A percentile compares a stretch with the other conserved stretches of the same genome.
phyloP scores from a whole-genome alignment of 345 rosid species.

The Xanthoceras sorbifolium region DNA sequence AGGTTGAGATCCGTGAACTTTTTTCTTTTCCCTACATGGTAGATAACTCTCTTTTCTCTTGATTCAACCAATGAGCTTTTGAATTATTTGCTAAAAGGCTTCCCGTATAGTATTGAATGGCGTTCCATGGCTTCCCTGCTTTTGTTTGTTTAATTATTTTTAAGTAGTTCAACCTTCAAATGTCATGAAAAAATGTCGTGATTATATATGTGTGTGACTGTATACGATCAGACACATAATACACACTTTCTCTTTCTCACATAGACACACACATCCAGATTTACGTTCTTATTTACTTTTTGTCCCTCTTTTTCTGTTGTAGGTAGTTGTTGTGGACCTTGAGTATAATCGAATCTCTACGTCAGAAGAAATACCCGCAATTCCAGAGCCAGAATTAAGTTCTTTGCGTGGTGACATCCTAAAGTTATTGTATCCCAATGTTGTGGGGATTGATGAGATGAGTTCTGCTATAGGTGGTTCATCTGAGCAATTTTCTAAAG shows the following conservation, averaged over 20 bases:
- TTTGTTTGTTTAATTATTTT: no score
- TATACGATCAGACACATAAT: no score
- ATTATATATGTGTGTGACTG: no score
- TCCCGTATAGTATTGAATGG: background rate
- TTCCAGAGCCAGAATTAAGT: slow-evolving; percentile 97
- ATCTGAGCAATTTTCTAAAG: slow-evolving; percentile 52
- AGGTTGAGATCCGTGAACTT: background rate
- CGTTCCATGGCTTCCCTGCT: no score
- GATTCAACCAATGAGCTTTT: background rate
- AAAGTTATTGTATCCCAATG: slow-evolving; percentile 81
- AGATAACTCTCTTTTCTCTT: background rate
- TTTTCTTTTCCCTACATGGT: background rate
- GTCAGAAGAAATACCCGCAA: slow-evolving; percentile 86
- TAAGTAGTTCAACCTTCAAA: no score
- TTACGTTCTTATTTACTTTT: background rate
- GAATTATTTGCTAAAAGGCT: background rate
- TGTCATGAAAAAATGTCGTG: no score
- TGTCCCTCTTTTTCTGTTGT: slow-evolving; percentile 26
- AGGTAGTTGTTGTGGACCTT: slow-evolving; percentile 98
- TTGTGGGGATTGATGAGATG: slow-evolving; percentile 86
- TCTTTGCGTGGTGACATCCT: slow-evolving; percentile 72
- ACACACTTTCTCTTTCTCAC: no score
- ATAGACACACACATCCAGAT: no score
- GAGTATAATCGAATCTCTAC: slow-evolving; percentile 84
- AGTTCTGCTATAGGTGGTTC: slow-evolving; percentile 52